phyloP scores from a whole-genome alignment of 1,284 basidiomycete species.

The Cystobasidium pallidum region DNA sequence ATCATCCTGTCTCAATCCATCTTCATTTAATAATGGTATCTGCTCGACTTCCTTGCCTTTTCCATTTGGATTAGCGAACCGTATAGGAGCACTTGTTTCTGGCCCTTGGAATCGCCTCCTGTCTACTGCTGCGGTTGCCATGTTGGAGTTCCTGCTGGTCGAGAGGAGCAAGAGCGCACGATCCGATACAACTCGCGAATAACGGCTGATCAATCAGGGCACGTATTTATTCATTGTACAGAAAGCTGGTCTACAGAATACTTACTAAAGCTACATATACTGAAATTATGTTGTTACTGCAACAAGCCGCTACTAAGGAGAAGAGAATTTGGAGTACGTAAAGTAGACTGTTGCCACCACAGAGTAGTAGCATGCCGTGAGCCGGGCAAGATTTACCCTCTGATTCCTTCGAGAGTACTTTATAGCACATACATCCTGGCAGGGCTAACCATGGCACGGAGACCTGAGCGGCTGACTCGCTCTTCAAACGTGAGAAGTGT shows the following conservation, averaged over 20 bases:
- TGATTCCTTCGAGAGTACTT: neutral
- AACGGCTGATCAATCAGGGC: too few relatives aligned
- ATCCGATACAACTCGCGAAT: neutral
- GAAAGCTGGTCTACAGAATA: too few relatives aligned
- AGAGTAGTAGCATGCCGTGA: neutral
- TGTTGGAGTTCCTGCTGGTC: neutral
- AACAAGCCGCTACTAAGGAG: neutral
- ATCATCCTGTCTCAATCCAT: conserved; percentile 60
- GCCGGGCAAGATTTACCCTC: too few relatives aligned
- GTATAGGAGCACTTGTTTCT: conserved; percentile 72
- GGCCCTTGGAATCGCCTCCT: conserved; percentile 84
- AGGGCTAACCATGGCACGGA: conserved; percentile 30
- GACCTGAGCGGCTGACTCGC: conserved; percentile 22
- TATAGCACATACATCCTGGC: conserved; percentile 16
- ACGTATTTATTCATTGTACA: too few relatives aligned
- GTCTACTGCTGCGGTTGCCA: conserved; percentile 60
- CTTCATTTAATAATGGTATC: conserved; percentile 53
- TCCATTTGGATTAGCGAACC: conserved; percentile 60
- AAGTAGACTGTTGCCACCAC: neutral
- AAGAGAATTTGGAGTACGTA: too few relatives aligned
- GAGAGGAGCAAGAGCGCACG: neutral
- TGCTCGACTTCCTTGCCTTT: conserved; percentile 53
- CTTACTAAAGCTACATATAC: conserved; percentile 2
- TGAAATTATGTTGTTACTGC: neutral
- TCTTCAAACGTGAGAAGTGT: conserved; percentile 31